Evolutionary conservation across 2,329 filamentous ascomycete genomes (phyloP).

Genomic region (Trichoderma brevicompactum): DNA sequence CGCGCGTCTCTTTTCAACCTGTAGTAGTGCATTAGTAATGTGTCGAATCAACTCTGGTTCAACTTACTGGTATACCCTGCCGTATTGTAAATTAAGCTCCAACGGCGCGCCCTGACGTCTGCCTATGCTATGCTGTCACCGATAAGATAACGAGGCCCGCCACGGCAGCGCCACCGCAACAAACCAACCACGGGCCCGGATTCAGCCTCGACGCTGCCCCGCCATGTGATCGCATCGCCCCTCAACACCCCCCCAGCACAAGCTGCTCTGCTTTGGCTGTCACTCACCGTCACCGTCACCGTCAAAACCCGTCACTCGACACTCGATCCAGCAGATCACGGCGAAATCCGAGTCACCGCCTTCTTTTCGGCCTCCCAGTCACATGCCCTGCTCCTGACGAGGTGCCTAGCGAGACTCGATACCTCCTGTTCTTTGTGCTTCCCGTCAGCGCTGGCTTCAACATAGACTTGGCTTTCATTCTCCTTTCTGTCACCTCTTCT

Average conservation of each 20-base stretch:
- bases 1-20: too few species aligned
- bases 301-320: too few species aligned
- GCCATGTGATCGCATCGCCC: conserved; percentile 41
- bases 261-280: conserved; percentile 15
- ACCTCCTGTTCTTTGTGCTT: background rate
- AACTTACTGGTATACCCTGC: too few species aligned
- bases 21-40: too few species aligned
- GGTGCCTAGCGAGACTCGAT: background rate
- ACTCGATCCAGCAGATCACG: background rate
- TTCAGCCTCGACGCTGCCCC: conserved; percentile 30
- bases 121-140: background rate
- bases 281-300: conserved; percentile 23
- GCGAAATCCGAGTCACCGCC: background rate
- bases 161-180: background rate
- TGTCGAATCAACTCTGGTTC: too few species aligned
- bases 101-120: too few species aligned
- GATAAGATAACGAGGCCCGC: conserved; percentile 27
- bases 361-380: background rate
- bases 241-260: conserved; percentile 17
- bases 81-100: too few species aligned
- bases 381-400: background rate
- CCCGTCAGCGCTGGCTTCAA: background rate
- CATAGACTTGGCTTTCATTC: too few species aligned
- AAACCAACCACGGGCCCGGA: conserved; percentile 26
- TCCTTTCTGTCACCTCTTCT: too few species aligned